phyloP scores from a whole-genome alignment of 192 early-diverging fungal species.

The Paraglomus occultum region DNA sequence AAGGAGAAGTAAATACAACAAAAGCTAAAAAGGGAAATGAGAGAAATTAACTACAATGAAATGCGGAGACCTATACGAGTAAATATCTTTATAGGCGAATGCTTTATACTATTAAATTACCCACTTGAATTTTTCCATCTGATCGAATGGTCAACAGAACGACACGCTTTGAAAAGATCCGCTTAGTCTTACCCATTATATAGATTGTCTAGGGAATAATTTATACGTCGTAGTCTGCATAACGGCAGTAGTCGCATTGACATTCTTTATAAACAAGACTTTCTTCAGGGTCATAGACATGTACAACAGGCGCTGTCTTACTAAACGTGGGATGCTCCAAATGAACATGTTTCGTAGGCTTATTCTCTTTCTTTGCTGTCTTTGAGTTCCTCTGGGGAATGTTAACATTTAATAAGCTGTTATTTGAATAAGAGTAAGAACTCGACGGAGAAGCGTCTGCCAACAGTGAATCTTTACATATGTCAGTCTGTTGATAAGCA shows the following conservation, averaged over 20 bases:
- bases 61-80: too few species aligned
- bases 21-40: too few species aligned
- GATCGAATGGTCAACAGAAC: too few species aligned
- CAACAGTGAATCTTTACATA: neutral
- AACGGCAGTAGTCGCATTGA: conserved; percentile 17
- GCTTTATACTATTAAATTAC: too few species aligned
- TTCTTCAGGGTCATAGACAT: conserved; percentile 24
- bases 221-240: conserved; percentile 19
- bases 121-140: too few species aligned
- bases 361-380: neutral
- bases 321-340: conserved; percentile 19
- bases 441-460: conserved; percentile 1
- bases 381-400: neutral
- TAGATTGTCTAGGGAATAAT: too few species aligned
- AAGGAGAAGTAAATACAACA: too few species aligned
- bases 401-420: conserved; percentile 22
- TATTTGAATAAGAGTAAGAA: neutral
- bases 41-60: too few species aligned
- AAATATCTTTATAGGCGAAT: too few species aligned
- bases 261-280: conserved; percentile 18
- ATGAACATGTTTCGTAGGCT: neutral
- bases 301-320: neutral
- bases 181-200: too few species aligned
- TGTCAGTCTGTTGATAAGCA: too few species aligned
- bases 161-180: too few species aligned